Conservation (phyloP, 1,139 yeast species). For the Hanseniaspora gamundiae region DNA sequence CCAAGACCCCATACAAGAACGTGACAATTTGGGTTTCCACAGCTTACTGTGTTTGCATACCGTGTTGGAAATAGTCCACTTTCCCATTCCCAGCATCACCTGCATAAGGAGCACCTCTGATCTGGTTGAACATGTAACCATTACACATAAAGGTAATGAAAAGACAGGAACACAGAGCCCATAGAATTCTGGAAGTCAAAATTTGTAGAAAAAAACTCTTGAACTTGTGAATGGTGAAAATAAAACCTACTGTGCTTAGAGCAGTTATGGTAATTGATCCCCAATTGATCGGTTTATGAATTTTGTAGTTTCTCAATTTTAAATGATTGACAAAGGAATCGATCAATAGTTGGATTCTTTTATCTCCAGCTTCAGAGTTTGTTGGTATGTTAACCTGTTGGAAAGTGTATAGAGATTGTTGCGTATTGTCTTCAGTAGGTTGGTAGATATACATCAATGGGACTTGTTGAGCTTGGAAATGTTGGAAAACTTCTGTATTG, state of each 20-base stretch:
- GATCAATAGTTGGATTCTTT: constrained; percentile 14
- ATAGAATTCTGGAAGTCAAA: constrained; percentile 35
- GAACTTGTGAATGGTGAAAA: constrained; percentile 24
- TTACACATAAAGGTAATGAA: constrained; percentile 63
- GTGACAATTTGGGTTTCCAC: constrained; percentile 71
- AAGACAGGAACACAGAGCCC: constrained; percentile 51
- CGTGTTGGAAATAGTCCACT: constrained; percentile 46
- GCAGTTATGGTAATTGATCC: constrained; percentile 36
- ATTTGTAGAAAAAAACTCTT: constrained; percentile 23
- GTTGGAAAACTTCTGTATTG: constrained; percentile 38
- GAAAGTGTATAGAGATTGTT: constrained; percentile 10
- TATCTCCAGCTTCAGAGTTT: constrained; percentile 12
- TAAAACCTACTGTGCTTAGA: constrained; percentile 20
- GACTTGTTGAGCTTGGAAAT: constrained; percentile 52
- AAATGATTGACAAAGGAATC: constrained; percentile 25
- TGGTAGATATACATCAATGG: constrained; percentile 63
- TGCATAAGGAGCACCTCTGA: constrained; percentile 64
- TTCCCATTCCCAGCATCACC: constrained; percentile 45
- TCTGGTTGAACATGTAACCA: constrained; percentile 90
- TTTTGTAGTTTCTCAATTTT: constrained; percentile 32
- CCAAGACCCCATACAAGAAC: constrained; percentile 47
- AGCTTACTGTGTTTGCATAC: constrained; percentile 63
- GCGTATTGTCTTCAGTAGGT: constrained; percentile 35
- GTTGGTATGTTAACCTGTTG: constrained; percentile 14
- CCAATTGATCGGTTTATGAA: constrained; percentile 49